These are phyloP conservation scores for Tuber aestivum DNA, from an alignment of 495 filamentous ascomycete species.

Conservation along the genomic window DNA sequence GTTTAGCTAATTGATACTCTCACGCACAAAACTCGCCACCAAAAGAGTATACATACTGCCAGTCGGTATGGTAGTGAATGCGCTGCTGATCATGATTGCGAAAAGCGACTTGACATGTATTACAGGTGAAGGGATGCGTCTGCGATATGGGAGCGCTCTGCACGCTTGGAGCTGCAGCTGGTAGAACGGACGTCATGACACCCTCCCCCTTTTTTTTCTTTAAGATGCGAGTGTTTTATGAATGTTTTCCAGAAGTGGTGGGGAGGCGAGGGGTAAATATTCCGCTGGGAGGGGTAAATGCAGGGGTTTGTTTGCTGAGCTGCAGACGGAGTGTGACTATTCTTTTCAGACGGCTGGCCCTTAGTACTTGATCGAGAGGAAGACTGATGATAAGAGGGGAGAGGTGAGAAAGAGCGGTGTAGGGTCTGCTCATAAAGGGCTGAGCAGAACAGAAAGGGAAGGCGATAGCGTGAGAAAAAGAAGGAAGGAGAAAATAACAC, in stretches of 20 bases:
- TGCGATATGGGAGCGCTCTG: conserved; percentile 35
- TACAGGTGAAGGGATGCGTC: conserved; percentile 90
- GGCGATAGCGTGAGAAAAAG: background rate
- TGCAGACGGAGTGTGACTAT: conserved; percentile 29
- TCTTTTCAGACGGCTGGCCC: background rate
- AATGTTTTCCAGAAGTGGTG: conserved; percentile 5
- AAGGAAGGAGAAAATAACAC: background rate
- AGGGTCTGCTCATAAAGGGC: background rate
- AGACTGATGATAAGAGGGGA: background rate
- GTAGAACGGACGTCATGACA: conserved; percentile 34
- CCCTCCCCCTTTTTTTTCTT: background rate
- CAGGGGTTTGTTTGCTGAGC: conserved; percentile 24
- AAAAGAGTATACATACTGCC: conserved; percentile 67
- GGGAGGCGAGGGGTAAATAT: conserved; percentile 2
- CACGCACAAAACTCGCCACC: background rate
- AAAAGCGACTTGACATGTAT: conserved; percentile 95
- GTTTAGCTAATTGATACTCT: conserved; percentile 12
- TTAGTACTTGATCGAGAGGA: background rate
- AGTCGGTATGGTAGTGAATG: conserved; percentile 92
- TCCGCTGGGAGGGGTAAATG: conserved; percentile 28
- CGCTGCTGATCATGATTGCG: conserved; percentile 88
- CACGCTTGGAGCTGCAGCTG: conserved; percentile 28
- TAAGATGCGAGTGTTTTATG: conserved; percentile 16
- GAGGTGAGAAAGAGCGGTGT: background rate
- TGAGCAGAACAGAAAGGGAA: background rate